Evolutionary conservation across 31 red algal species (phyloP).

Genomic region (Asparagopsis taxiformis): DNA sequence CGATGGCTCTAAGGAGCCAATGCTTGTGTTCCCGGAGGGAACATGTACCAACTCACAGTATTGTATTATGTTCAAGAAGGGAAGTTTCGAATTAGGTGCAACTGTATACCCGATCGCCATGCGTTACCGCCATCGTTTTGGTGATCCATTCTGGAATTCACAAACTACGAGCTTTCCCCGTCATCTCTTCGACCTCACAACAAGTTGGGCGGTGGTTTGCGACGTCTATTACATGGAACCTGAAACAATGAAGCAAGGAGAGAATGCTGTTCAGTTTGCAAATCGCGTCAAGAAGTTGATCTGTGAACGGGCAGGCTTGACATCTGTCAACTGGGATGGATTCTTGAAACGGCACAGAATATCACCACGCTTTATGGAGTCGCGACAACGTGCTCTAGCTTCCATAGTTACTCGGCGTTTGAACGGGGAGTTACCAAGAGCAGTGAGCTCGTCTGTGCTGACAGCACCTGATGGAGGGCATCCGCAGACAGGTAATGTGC

Average conservation of each 20-base stretch:
- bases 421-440: slow-evolving; percentile 27
- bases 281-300: slow-evolving; percentile 79
- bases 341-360: slow-evolving; percentile 90
- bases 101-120: slow-evolving; percentile 90
- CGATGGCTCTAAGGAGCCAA: slow-evolving; percentile 79
- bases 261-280: slow-evolving; percentile 76
- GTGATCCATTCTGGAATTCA: slow-evolving; percentile 93
- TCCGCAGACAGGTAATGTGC: slow-evolving; percentile 14
- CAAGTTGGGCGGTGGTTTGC: slow-evolving; percentile 91
- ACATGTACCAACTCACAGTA: slow-evolving; percentile 94
- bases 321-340: slow-evolving; percentile 82
- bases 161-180: slow-evolving; percentile 56
- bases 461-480: slow-evolving; percentile 12
- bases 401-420: slow-evolving; percentile 40
- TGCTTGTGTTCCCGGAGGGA: slow-evolving; percentile 96
- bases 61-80: slow-evolving; percentile 97
- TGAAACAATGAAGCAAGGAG: slow-evolving; percentile 40
- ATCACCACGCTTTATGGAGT: slow-evolving; percentile 74
- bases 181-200: slow-evolving; percentile 91
- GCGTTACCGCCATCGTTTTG: slow-evolving; percentile 78
- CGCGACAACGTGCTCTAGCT: slow-evolving; percentile 81
- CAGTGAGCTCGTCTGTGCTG: slow-evolving; percentile 36
- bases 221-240: slow-evolving; percentile 95
- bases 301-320: slow-evolving; percentile 64
- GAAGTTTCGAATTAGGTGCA: slow-evolving; percentile 88